Evolutionary conservation across 139 green algal species (phyloP), one percentile per base, ranked within the genome.

Genomic region (Gonium pectorale): DNA sequence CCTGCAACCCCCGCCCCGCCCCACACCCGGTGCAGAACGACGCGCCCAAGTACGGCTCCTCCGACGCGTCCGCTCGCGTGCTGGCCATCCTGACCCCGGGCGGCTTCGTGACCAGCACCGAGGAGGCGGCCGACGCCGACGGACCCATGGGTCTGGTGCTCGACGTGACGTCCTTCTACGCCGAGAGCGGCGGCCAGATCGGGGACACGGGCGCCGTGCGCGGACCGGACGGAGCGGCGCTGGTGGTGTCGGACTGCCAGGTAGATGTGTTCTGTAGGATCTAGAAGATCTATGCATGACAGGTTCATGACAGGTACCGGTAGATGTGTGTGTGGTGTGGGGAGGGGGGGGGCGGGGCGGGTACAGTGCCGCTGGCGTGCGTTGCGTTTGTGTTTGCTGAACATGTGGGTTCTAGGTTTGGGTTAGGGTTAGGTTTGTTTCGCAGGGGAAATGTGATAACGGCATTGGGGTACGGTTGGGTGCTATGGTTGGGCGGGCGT

Each of bases 151-250:
- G 97, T 31, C 68, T 99, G n/a, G 94, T 99, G 46, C 88, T 99
- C 64, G 90, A 97, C 73, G 81, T 11, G 13, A 99, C 97, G 5
- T 88, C 86, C 68, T 99, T 98, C 89, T 99, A 99, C 79, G 95
- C 96, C 1, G 97, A 99, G 88, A 67, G 81, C 26, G 97, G 97
- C 31, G 97, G 97, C 15, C 95, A 84, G 78, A 91, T 96, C 35
- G 92, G 90, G 17, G 96, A 99, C 78, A 51, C 37, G 63, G 78
- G 78, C 2, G 62, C 33, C 26, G 29, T 84, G 7, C 52, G 44
- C 6, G 44, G 31, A 6, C 8, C 31, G 38, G 78, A 66, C 38
- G 78, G 78, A 5, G 75, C 75, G 13, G 7, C 78, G n/a, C 43
- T 84, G 31, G 44, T 41, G 13, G 78, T 84, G 11, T 13, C 63